These are phyloP conservation scores for Geotrichum histeridarum DNA, from an alignment of 1,139 yeast genomes.

Conservation along the genomic window DNA sequence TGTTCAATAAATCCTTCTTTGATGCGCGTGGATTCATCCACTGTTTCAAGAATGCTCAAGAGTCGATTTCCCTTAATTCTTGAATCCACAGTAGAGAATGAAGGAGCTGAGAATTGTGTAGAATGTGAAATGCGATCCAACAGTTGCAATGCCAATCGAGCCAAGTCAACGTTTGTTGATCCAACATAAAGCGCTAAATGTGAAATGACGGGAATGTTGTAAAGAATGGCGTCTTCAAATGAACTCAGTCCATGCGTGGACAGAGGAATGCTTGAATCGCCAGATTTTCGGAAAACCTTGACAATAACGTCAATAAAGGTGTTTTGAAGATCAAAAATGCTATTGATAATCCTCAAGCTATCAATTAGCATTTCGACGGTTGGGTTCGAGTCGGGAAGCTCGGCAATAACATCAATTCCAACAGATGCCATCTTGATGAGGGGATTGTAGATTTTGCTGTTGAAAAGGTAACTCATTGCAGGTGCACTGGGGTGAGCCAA, in stretches of 20 bases:
- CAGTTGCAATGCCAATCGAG: slow-evolving; percentile 50
- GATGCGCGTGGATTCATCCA: slow-evolving; percentile 64
- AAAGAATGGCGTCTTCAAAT: slow-evolving; percentile 65
- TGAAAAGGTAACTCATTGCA: slow-evolving; percentile 56
- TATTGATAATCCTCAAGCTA: slow-evolving; percentile 45
- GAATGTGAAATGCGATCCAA: slow-evolving; percentile 50
- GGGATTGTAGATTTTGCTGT: slow-evolving; percentile 51
- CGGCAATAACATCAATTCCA: slow-evolving; percentile 54
- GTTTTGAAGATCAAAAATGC: slow-evolving; percentile 52
- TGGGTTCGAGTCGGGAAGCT: slow-evolving; percentile 38
- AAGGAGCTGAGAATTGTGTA: slow-evolving; percentile 44
- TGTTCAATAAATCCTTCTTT: slow-evolving; percentile 70
- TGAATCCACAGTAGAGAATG: slow-evolving; percentile 36
- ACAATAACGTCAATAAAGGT: slow-evolving; percentile 31
- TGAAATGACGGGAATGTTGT: slow-evolving; percentile 62
- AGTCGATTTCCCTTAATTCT: slow-evolving; percentile 55
- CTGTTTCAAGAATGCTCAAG: slow-evolving; percentile 65
- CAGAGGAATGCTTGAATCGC: slow-evolving; percentile 36
- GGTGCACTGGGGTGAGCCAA: slow-evolving; percentile 66
- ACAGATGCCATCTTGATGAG: slow-evolving; percentile 51
- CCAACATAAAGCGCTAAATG: slow-evolving; percentile 71
- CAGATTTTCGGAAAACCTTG: slow-evolving; percentile 23
- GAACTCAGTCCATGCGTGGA: slow-evolving; percentile 60
- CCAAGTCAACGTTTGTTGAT: slow-evolving; percentile 46
- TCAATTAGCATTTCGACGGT: slow-evolving; percentile 37